Conservation (phyloP, 2,329 filamentous ascomycete species). For the Endocalyx cinctus region DNA sequence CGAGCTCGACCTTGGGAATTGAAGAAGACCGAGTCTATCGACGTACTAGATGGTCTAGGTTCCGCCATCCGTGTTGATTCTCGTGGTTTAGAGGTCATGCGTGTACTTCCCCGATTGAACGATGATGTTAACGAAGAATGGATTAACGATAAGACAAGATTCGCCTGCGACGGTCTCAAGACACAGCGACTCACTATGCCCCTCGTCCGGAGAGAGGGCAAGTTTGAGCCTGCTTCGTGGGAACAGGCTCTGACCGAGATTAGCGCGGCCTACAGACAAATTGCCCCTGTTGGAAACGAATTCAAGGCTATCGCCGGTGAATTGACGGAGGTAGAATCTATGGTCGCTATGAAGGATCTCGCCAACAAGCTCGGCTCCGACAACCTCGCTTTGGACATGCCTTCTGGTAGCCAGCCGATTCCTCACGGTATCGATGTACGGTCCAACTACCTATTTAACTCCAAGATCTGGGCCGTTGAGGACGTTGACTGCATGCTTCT, state of each 20-base stretch:
- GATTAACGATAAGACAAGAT: constrained; percentile 98
- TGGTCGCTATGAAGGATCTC: constrained; percentile 95
- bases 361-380: constrained; percentile 96
- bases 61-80: constrained; percentile 94
- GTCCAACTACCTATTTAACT: constrained; percentile 96
- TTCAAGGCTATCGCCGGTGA: constrained; percentile 94
- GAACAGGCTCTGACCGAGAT: constrained; percentile 92
- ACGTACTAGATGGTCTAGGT: constrained; percentile 87
- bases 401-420: constrained; percentile 74
- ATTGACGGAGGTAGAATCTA: constrained; percentile 83
- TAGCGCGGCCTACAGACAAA: constrained; percentile 69
- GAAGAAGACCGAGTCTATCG: constrained; percentile 92
- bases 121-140: constrained; percentile 99
- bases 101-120: constrained; percentile 85
- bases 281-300: constrained; percentile 83
- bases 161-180: constrained; percentile 93
- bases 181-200: constrained; percentile 94
- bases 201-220: constrained; percentile 79
- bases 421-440: constrained; percentile 92
- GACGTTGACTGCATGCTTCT: constrained; percentile 89
- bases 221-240: constrained; percentile 91
- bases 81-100: constrained; percentile 93
- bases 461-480: constrained; percentile 87
- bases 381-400: constrained; percentile 89
- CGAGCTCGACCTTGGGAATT: constrained; percentile 95